These are phyloP conservation scores for Aleurites moluccanus DNA, from an alignment of 441 rosid genomes.

Conservation along the genomic window DNA sequence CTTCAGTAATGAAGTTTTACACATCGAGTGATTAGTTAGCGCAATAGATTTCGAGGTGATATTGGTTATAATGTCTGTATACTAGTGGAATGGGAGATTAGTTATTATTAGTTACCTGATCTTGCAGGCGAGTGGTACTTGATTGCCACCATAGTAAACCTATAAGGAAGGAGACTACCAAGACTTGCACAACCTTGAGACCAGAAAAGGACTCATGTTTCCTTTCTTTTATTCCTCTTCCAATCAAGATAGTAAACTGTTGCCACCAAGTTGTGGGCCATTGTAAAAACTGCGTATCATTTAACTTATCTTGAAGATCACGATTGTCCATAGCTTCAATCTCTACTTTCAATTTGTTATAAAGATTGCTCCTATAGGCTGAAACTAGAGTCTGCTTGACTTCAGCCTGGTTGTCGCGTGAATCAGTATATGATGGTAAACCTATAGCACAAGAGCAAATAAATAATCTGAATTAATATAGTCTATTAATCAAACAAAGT, in stretches of 20 bases:
- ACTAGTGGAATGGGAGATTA: too few species aligned
- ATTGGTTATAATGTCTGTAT: too few species aligned
- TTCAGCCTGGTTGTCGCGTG: too few species aligned
- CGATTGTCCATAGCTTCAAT: slow-evolving; percentile 24
- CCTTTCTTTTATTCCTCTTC: slow-evolving; percentile 44
- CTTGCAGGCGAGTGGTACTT: slow-evolving; percentile 36
- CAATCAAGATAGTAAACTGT: slow-evolving; percentile 42
- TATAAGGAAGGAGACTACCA: slow-evolving; percentile 32
- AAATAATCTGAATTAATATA: too few species aligned
- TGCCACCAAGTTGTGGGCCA: slow-evolving; percentile 64
- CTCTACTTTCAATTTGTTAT: slow-evolving; percentile 33
- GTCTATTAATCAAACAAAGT: too few species aligned
- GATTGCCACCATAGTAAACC: slow-evolving; percentile 59
- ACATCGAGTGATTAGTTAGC: too few species aligned
- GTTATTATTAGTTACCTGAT: slow-evolving; percentile 66
- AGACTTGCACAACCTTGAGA: slow-evolving; percentile 38
- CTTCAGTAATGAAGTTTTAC: too few species aligned
- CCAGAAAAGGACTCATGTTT: slow-evolving; percentile 22
- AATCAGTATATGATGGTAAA: too few species aligned
- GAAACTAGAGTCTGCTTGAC: slow-evolving; percentile 27
- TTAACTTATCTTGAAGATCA: background rate
- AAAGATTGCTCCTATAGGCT: slow-evolving; percentile 38
- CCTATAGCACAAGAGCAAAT: too few species aligned
- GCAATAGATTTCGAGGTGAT: too few species aligned
- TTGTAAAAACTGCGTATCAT: slow-evolving; percentile 25